Percentiles rank a stretch among this genome's conserved stretches.
Conservation (phyloP, 2,329 filamentous ascomycete genomes). For the Fusarium sp. region DNA sequence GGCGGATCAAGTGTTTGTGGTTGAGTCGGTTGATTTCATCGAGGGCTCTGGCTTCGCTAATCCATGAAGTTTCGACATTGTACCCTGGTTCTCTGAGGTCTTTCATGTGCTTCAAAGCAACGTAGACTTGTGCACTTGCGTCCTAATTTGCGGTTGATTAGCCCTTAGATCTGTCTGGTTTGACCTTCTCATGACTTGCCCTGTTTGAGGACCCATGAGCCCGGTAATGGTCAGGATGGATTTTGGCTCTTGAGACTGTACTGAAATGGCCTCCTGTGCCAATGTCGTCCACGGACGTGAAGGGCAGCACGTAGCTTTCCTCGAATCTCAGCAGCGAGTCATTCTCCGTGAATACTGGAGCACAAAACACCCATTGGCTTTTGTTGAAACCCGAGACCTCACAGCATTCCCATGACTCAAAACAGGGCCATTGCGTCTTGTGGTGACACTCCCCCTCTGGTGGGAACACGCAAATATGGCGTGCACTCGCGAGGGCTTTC, state of each 20-base stretch:
- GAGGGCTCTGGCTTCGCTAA: slow-evolving; percentile 12
- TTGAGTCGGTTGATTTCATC: slow-evolving; percentile 10
- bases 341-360: not conserved
- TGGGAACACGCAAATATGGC: not conserved
- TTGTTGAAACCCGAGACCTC: not conserved
- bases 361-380: slow-evolving; percentile 9
- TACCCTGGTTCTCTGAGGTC: slow-evolving; percentile 1
- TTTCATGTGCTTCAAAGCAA: slow-evolving; percentile 29
- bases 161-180: not conserved
- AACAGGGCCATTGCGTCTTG: not conserved
- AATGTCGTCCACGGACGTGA: not conserved
- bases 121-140: not conserved
- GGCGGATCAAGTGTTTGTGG: slow-evolving; percentile 19
- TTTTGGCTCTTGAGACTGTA: slow-evolving; percentile 3
- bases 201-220: not conserved
- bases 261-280: slow-evolving; percentile 27
- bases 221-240: slow-evolving; percentile 2
- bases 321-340: not conserved
- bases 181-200: not conserved
- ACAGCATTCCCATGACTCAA: slow-evolving; percentile 2
- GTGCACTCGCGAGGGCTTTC: not conserved
- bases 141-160: not conserved
- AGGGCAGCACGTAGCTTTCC: not conserved
- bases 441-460: not conserved
- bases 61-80: not conserved